phyloP scores from a whole-genome alignment of 805 yeast genomes.

The Candida morakotiae region DNA sequence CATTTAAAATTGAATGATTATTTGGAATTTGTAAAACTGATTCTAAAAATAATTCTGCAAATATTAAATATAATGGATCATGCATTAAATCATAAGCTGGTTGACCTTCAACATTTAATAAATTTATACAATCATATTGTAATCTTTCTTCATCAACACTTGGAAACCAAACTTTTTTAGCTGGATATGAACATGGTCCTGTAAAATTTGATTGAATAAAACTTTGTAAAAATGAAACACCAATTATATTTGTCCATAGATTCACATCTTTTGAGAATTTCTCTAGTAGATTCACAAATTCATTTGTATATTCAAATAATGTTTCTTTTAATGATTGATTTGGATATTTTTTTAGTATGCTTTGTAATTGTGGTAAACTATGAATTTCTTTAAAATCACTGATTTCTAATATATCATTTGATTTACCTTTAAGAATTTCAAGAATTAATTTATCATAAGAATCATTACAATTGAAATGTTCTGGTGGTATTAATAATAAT shows the following conservation, averaged over 20 bases:
- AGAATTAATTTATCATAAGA: constrained; percentile 14
- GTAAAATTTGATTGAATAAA: constrained; percentile 78
- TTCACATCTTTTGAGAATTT: constrained; percentile 12
- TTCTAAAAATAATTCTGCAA: constrained; percentile 30
- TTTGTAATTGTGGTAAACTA: constrained; percentile 12
- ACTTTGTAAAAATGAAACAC: constrained; percentile 59
- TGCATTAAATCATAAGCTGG: constrained; percentile 53
- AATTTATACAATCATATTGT: constrained; percentile 30
- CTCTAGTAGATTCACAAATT: not conserved
- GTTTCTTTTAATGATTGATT: constrained; percentile 4
- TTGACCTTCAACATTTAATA: constrained; percentile 61
- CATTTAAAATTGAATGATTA: constrained; percentile 26
- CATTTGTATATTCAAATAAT: constrained; percentile 5
- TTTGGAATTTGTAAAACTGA: constrained; percentile 36
- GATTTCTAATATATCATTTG: constrained; percentile 17
- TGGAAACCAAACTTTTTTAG: constrained; percentile 28
- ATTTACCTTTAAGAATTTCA: constrained; percentile 21
- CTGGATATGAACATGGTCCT: constrained; percentile 59
- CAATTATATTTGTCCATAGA: constrained; percentile 25
- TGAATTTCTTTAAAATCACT: constrained; percentile 14
- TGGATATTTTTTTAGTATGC: constrained; percentile 18
- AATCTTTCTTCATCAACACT: constrained; percentile 14
- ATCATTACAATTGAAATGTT: constrained; percentile 8
- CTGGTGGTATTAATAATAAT: constrained; percentile 15
- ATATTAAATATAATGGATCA: constrained; percentile 32